phyloP scores from a whole-genome alignment of 1,284 basidiomycete genomes.

The Cryptococcus sp. region DNA sequence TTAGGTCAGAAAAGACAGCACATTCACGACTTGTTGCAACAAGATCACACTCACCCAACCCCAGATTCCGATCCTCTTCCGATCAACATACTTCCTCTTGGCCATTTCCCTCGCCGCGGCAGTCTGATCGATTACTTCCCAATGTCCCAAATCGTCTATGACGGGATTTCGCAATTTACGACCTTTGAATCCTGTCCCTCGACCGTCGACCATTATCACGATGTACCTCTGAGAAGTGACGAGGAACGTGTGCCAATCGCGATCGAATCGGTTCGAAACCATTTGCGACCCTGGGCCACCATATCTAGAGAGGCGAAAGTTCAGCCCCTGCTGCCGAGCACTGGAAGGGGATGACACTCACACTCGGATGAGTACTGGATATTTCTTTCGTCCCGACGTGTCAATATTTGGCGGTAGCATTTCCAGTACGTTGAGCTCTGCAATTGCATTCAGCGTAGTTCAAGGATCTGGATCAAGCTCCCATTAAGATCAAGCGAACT shows the following conservation, averaged over 20 bases:
- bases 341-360: constrained; percentile 53
- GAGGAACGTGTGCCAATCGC: constrained; percentile 86
- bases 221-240: constrained; percentile 81
- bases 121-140: constrained; percentile 84
- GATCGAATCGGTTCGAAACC: constrained; percentile 66
- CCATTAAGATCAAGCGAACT: constrained; percentile 18
- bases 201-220: constrained; percentile 82
- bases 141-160: constrained; percentile 78
- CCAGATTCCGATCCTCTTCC: constrained; percentile 85
- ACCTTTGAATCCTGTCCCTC: constrained; percentile 92
- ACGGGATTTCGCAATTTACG: constrained; percentile 78
- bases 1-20: constrained; percentile 14
- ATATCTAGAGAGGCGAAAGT: constrained; percentile 60
- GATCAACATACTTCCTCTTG: constrained; percentile 53
- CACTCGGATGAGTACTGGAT: constrained; percentile 87
- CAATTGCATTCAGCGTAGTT: not conserved
- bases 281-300: constrained; percentile 85
- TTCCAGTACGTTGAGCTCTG: constrained; percentile 84
- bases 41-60: constrained; percentile 72
- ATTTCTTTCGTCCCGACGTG: constrained; percentile 84
- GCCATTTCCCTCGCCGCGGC: constrained; percentile 64
- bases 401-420: constrained; percentile 90
- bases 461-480: not conserved
- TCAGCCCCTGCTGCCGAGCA: not conserved
- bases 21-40: too few species aligned